Base-by-base conservation (phyloP, 257 asterid genomes). In the Phtheirospermum japonicum region DNA sequence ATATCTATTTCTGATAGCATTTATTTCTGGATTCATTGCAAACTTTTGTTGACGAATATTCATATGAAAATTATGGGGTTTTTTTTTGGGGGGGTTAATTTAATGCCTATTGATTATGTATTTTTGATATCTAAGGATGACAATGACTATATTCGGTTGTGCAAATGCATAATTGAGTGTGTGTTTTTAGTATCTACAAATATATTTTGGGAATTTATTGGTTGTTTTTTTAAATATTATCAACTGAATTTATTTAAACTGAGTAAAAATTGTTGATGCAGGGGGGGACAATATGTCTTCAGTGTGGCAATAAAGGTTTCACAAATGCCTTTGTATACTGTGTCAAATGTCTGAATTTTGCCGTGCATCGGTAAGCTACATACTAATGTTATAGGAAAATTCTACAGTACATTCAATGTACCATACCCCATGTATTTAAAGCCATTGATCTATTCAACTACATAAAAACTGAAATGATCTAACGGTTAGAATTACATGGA, bases 241-340 rank as follows among this genome's bases (percentile, higher is more conserved):
- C n/a, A 33, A 20, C 16, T 42, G 4, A 42, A 9, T 42, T 42
- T 13, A 42, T 9, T 57, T 55, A 32, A 65, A 42, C 48, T 33
- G 31, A 46, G 12, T 63, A 57, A 50, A 48, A 66, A 53, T 61
- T 30, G 33, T 42, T 71, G 55, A 57, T 74, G 81, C 79, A 84
- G 94, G 83, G 18, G 94, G 85, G 18, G 59, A 81, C 68, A 6
- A 51, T 74, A 61, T 89, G 95, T 64, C 61, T 79, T 69, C 76
- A 76, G 18, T 86, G 97, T 77, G 97, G 97, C 20, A 70, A 74
- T 58, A 55, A 32, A 67, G 95, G 97, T 63, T 73, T 19, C 42
- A 40, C 69, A 37, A 78, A 81, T 70, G 83, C 94, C 8, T 71
- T 77, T 12, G 73, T 84, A 12, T 75, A 79, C 72, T 89, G 97